These are phyloP conservation scores for Pyronema domesticum DNA, from an alignment of 495 filamentous ascomycete genomes.

Conservation along the genomic window DNA sequence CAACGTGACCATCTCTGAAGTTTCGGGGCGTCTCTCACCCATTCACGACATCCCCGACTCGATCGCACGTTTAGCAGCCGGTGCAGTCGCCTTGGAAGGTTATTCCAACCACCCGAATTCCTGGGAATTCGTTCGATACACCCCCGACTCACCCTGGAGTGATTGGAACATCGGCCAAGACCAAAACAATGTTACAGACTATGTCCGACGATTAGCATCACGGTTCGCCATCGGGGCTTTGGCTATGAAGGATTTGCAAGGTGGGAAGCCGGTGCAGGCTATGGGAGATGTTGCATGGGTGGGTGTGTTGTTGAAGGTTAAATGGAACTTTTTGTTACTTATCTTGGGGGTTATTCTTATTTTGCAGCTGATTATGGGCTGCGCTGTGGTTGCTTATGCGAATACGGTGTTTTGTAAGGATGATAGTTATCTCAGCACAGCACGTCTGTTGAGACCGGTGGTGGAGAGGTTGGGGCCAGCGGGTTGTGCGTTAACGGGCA, in stretches of 20 bases:
- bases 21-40: slow-evolving; percentile 2
- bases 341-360: slow-evolving; percentile 17
- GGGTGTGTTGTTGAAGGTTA: slow-evolving; percentile 19
- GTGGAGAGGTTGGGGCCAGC: slow-evolving; percentile 18
- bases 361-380: slow-evolving; percentile 13
- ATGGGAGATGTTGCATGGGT: slow-evolving; percentile 13
- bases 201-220: slow-evolving; percentile 1
- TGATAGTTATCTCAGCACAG: slow-evolving; percentile 20
- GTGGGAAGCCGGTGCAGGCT: background rate
- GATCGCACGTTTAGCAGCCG: slow-evolving; percentile 14
- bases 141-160: background rate
- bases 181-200: background rate
- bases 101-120: slow-evolving; percentile 5
- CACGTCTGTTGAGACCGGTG: slow-evolving; percentile 20
- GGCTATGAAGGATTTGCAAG: slow-evolving; percentile 11
- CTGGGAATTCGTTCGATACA: slow-evolving; percentile 2
- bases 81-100: slow-evolving; percentile 16
- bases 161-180: background rate
- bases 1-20: slow-evolving; percentile 7
- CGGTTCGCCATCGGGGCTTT: slow-evolving; percentile 16
- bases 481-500: slow-evolving; percentile 16
- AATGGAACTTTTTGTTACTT: slow-evolving; percentile 10
- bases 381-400: slow-evolving; percentile 12
- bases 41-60: slow-evolving; percentile 7
- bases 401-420: slow-evolving; percentile 23